phyloP scores from a whole-genome alignment of 805 yeast genomes.

The Wickerhamiella occidentalis region DNA sequence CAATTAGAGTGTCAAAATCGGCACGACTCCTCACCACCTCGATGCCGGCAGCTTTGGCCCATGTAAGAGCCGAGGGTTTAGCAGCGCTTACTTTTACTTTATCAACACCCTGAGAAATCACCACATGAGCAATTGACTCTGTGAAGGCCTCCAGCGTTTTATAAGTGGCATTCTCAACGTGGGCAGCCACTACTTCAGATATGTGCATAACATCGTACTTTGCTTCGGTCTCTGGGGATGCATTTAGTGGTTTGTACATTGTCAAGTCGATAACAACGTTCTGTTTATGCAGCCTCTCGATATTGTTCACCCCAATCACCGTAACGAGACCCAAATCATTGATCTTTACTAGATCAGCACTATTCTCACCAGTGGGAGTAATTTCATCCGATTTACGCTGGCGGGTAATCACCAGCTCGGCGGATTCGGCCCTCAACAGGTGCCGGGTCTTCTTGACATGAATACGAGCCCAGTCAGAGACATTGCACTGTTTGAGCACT shows the following conservation, averaged over 20 bases:
- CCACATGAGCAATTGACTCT: conserved; percentile 50
- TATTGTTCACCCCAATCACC: conserved; percentile 85
- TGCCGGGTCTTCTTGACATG: conserved; percentile 39
- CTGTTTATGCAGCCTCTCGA: conserved; percentile 76
- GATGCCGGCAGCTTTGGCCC: conserved; percentile 86
- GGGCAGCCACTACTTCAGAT: conserved; percentile 39
- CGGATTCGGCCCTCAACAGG: conserved; percentile 44
- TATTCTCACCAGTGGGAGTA: conserved; percentile 16
- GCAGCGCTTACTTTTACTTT: conserved; percentile 49
- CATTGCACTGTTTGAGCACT: conserved; percentile 34
- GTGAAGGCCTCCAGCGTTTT: conserved; percentile 91
- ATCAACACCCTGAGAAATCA: conserved; percentile 34
- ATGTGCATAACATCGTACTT: conserved; percentile 31
- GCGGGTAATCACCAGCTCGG: conserved; percentile 34
- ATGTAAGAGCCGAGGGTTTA: conserved; percentile 81
- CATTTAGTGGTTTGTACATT: conserved; percentile 32
- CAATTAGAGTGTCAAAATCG: conserved; percentile 31
- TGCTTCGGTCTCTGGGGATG: conserved; percentile 15
- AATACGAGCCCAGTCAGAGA: conserved; percentile 36
- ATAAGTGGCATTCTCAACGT: conserved; percentile 69
- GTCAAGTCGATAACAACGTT: conserved; percentile 48
- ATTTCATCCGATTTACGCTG: conserved; percentile 18
- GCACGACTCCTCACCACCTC: conserved; percentile 41
- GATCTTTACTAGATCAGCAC: conserved; percentile 25
- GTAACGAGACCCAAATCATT: conserved; percentile 45